Evolutionary conservation across 371 early-diverging fungal genomes (phyloP).

Genomic region (Mycotypha africana): DNA sequence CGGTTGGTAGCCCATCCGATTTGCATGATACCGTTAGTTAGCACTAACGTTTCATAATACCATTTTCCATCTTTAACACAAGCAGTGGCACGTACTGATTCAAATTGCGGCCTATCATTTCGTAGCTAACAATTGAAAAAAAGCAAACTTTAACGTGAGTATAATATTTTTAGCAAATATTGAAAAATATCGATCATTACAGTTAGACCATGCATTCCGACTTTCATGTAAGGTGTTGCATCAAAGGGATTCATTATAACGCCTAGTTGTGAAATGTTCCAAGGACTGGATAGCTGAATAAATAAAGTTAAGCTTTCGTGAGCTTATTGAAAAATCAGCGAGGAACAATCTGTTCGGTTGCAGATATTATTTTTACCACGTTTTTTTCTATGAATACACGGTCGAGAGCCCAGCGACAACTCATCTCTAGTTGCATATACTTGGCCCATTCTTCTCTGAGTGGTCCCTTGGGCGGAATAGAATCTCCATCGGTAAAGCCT

Average conservation of each 20-base stretch:
- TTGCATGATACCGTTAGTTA: conserved; percentile 61
- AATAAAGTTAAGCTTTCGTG: background rate
- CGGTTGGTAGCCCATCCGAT: conserved; percentile 60
- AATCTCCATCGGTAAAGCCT: conserved; percentile 6
- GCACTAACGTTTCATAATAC: conserved; percentile 54
- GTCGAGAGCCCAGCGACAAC: conserved; percentile 39
- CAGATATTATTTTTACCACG: no score
- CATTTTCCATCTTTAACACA: conserved; percentile 49
- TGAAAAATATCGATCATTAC: conserved; percentile 6
- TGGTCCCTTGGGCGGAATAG: conserved; percentile 32
- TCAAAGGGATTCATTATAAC: conserved; percentile 44
- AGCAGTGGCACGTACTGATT: conserved; percentile 41
- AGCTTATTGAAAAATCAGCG: background rate
- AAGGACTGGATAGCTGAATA: conserved; percentile 22
- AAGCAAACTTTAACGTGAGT: no score
- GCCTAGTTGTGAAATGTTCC: conserved; percentile 24
- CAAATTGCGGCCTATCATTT: conserved; percentile 43
- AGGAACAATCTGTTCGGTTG: no score
- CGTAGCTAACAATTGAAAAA: conserved; percentile 18
- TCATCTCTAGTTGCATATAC: conserved; percentile 32
- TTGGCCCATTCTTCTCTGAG: conserved; percentile 34
- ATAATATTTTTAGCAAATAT: background rate
- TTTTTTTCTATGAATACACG: conserved; percentile 26
- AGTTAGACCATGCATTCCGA: conserved; percentile 36
- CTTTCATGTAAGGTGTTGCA: conserved; percentile 37